Base-by-base conservation (phyloP, 2,329 filamentous ascomycete genomes). In the Tolypocladium sp. region DNA sequence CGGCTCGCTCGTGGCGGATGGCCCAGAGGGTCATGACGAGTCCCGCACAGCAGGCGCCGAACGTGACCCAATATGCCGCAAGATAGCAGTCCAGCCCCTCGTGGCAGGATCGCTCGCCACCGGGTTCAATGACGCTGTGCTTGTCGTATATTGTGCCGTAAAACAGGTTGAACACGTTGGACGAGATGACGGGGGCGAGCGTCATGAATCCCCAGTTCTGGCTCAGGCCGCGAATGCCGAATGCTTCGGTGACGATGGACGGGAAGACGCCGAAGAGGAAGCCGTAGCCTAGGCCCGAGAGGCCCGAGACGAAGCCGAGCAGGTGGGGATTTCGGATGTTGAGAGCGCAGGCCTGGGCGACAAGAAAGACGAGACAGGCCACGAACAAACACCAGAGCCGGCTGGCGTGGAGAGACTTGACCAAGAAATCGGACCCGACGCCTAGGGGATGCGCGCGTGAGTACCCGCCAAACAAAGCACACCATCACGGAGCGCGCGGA, bases 161-260 rank as follows among this genome's bases (percentile, higher is more conserved):
- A 60, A 94, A 85, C 1, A 97, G 76, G 70, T 97, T 99, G 80
- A 96, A 97, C 27, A 96, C 73, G 67, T 97, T 96, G 56, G 91
- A 92, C 10, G 88, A 92, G 35, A 96, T 74, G 3, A 96, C 91
- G 0, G 93, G 92, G 3, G 91, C 88, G 55, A 97, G 78, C 0
- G 91, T 97, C 86, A 99, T 95, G 66, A 89, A 88, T 17, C 94
- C 94, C 93, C 94, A 99, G 69, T 97, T 99, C 70, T 96, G 91
- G 58, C 89, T 92, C 54, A 99, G 79, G 1, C 92, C 93, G 61
- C 88, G 83, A 33, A 97, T 89, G 9, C 94, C 94, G 71, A 99
- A 99, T 0, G 89, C 88, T 70, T 97, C 92, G 8, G 92, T 91
- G 12, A 90, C 84, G 22, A 97, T 85, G 15, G 92, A 92, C 0